phyloP scores from a whole-genome alignment of 352 stramenopile genomes.

The Pythium scleroteichum region DNA sequence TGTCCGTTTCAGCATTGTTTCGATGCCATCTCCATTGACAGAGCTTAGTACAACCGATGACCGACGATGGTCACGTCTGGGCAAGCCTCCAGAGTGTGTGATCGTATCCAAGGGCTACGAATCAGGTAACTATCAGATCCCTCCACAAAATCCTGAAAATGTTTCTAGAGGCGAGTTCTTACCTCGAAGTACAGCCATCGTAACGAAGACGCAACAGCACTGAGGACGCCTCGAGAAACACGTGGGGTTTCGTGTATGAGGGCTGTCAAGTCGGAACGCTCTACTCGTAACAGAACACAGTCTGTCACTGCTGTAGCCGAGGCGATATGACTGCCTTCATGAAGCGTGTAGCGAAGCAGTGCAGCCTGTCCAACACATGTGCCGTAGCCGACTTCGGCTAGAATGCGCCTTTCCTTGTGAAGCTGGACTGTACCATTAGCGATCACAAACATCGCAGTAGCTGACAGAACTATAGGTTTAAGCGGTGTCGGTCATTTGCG shows the following conservation, averaged over 20 bases:
- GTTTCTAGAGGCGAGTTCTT: not conserved
- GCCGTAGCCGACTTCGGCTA: slow-evolving; percentile 67
- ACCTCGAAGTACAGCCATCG: slow-evolving; percentile 82
- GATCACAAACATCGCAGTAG: slow-evolving; percentile 79
- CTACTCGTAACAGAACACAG: slow-evolving; percentile 76
- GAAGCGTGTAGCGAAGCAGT: slow-evolving; percentile 57
- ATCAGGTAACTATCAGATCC: not conserved
- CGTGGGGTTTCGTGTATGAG: slow-evolving; percentile 73
- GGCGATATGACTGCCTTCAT: slow-evolving; percentile 70
- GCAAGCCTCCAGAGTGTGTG: slow-evolving; percentile 61
- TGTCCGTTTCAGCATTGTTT: slow-evolving; percentile 53
- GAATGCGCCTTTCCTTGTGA: slow-evolving; percentile 68
- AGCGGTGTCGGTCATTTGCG: not conserved
- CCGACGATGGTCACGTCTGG: slow-evolving; percentile 46
- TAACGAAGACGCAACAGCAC: slow-evolving; percentile 73
- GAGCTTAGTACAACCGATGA: slow-evolving; percentile 32
- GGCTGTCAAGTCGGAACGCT: slow-evolving; percentile 59
- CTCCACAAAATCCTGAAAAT: no score
- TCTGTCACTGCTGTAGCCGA: slow-evolving; percentile 70
- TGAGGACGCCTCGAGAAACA: slow-evolving; percentile 76
- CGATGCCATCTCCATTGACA: slow-evolving; percentile 20
- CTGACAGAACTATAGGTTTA: slow-evolving; percentile 29
- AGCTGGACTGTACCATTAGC: slow-evolving; percentile 71
- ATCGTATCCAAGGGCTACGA: slow-evolving; percentile 60
- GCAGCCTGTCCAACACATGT: slow-evolving; percentile 79